Conservation (phyloP, 148 eudicot genomes). For the Vaccinium corymbosum region DNA sequence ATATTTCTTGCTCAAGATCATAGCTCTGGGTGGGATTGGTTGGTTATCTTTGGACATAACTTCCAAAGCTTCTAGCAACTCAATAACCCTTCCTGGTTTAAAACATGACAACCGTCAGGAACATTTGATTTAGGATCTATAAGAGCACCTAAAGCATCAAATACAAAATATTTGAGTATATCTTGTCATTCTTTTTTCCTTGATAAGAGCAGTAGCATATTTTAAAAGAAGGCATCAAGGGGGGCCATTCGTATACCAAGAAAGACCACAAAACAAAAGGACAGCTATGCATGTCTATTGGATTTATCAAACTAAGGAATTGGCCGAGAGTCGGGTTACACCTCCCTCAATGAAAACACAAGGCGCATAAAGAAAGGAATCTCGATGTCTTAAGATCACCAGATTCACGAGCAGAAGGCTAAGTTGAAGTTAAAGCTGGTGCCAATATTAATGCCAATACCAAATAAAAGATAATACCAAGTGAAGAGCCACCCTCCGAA, state of each 20-base stretch:
- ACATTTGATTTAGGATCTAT: background rate
- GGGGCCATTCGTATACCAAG: background rate
- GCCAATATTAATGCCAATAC: too few species aligned
- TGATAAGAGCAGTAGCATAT: background rate
- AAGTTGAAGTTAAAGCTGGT: too few species aligned
- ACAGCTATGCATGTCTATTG: background rate
- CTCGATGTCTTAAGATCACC: too few species aligned
- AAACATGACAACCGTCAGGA: slow-evolving; percentile 16
- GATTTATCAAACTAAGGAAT: background rate
- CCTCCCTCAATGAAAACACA: background rate
- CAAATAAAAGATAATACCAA: too few species aligned
- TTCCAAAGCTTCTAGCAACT: slow-evolving; percentile 87
- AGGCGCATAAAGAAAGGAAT: too few species aligned
- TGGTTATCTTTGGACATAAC: slow-evolving; percentile 82
- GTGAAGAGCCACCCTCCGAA: too few species aligned
- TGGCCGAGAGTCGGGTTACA: background rate
- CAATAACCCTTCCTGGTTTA: slow-evolving; percentile 78
- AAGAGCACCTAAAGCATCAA: slow-evolving; percentile 8
- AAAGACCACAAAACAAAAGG: background rate
- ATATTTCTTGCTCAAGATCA: slow-evolving; percentile 88
- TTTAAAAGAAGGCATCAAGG: slow-evolving; percentile 1
- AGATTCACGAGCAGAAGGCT: too few species aligned
- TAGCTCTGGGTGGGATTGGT: slow-evolving; percentile 87
- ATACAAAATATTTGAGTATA: background rate
- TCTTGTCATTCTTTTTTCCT: background rate